Base-by-base conservation (phyloP, 371 early-diverging fungal genomes). In the Lichtheimia corymbifera region DNA sequence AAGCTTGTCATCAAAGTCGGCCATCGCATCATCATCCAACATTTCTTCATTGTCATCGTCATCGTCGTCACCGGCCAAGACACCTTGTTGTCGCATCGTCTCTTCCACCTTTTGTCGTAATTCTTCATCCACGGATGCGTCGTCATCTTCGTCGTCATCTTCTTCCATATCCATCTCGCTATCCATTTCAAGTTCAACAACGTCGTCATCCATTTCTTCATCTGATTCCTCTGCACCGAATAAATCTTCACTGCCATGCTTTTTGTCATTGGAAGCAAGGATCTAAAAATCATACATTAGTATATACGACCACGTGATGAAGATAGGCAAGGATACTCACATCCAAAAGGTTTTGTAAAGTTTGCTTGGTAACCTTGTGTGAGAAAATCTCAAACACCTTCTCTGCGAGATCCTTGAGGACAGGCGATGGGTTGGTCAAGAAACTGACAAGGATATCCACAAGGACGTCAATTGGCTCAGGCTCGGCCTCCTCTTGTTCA, bases 1-100 rank as follows among this genome's bases (percentile, higher is more conserved):
- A 56, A 97, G 75, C 72, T 96, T 96, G 49, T 87, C 88, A 71
- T 97, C 97, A 75, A 94, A 95, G 11, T 83, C 89, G 61, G 79
- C 87, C 97, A 97, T 97, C 55, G 93, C 87, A 58, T 95, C 95
- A 68, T 97, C 97, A 61, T 88, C 91, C 54, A 92, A 70, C 20
- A 81, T 77, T 62, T 88, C 89, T 47, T 88, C 90, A 6, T 67
- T 81, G 9, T 80, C 86, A 18, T 83, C 79, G 7, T 73, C 79
- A 18, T 69, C 74, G 25, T 83, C 79, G 7, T 73, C 79, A 20
- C 71, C 74, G 53, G 71, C 76, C 55, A 76, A 66, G 18, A 67
- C 61, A 49, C 74, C 83, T 74, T 86, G 77, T 59, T 74, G 73
- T 67, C 73, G 77, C 77, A 89, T 79, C 5, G 86, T 87, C 49